phyloP scores from a whole-genome alignment of 2,329 filamentous ascomycete species.

The Dryadomyces quercivorus region DNA sequence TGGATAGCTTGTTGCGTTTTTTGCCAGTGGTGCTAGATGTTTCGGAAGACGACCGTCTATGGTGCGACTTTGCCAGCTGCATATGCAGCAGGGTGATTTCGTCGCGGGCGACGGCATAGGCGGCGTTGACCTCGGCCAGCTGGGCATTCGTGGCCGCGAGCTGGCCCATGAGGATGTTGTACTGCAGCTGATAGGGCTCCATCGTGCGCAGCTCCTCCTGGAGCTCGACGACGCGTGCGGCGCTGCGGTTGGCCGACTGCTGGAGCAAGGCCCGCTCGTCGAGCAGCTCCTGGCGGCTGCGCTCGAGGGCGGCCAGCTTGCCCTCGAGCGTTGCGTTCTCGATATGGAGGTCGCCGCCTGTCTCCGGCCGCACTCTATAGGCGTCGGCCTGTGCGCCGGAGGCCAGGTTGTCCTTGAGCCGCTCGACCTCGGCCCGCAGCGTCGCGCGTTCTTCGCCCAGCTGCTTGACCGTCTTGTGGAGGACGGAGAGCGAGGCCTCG shows the following conservation, averaged over 20 bases:
- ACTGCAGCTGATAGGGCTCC: not conserved
- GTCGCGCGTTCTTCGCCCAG: not conserved
- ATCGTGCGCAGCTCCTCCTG: not conserved
- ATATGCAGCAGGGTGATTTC: slow-evolving; percentile 7
- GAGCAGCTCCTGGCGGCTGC: not conserved
- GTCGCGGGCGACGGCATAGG: slow-evolving; percentile 1
- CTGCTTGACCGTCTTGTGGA: not conserved
- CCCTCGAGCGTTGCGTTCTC: not conserved
- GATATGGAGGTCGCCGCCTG: not conserved
- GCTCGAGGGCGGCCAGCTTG: not conserved
- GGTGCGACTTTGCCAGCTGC: slow-evolving; percentile 9
- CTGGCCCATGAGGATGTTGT: not conserved
- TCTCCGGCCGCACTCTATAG: not conserved
- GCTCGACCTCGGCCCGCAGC: not conserved
- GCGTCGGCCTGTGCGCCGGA: no score
- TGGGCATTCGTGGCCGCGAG: slow-evolving; percentile 1
- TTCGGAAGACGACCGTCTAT: not conserved
- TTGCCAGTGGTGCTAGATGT: not conserved
- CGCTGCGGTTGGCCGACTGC: not conserved
- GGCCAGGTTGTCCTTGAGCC: not conserved
- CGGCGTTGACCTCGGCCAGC: slow-evolving; percentile 3
- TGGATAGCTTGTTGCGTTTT: slow-evolving; percentile 4
- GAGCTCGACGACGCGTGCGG: not conserved
- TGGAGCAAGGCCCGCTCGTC: not conserved
- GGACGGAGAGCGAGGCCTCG: not conserved